Base-by-base conservation (phyloP, 176 grass and related monocot species). In the Echinochloa phyllopogon region DNA sequence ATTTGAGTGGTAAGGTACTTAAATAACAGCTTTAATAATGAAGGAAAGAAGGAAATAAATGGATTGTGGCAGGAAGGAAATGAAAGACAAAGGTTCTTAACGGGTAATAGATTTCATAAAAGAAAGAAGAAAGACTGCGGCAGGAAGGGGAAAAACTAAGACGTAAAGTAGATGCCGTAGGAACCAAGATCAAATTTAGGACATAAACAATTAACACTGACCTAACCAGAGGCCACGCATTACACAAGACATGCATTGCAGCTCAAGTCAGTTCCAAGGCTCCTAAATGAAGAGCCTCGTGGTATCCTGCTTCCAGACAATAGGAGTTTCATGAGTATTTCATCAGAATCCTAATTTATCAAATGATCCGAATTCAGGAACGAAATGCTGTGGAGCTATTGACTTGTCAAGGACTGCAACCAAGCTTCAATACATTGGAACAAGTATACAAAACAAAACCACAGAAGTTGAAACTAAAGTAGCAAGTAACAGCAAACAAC, bases 181-280 rank as follows among this genome's bases (percentile, higher is more conserved):
- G 81, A 86, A 85, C 74, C 56, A 29, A 93, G 43, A 71, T 90
- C 82, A 88, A 79, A 89, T 88, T 90, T 89, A 88, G 82, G 80
- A 86, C 86, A 89, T 79, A 94, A 90, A 91, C 90, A 84, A 77
- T 90, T 90, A 97, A 89, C 95, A 97, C 95, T 97, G 90, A 97
- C 95, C 90, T 94, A 97, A 94, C 88, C 88, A 82, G 86, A 91
- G 95, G 81, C 81, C 92, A 91, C 75, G 70, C 88, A 88, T 87
- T 92, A 92, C 65, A 93, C 80, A 89, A 91, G 87, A 94, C 80
- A 94, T 86, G 94, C 89, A 92, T 94, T 84, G 89, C 88, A 91
- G 88, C 90, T 85, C 88, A 97, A 85, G 80, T 90, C 89, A 91
- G 72, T 89, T 89, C 87, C 85, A 89, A 82, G 79, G 84, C 67